Conservation (phyloP, 148 eudicot genomes). For the Camellia granthamiana region DNA sequence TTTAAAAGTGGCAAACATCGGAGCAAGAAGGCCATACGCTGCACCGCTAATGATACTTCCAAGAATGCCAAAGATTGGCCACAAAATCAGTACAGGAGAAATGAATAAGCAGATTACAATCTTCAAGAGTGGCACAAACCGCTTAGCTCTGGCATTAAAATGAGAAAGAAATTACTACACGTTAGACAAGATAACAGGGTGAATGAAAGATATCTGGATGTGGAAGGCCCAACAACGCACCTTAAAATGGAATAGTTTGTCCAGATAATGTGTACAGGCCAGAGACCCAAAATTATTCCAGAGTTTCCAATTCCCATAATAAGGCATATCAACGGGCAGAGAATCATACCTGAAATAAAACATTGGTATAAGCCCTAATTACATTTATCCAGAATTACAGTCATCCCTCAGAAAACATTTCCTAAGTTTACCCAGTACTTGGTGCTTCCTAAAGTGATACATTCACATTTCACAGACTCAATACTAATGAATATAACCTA, state of each 20-base stretch:
- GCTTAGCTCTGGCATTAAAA: constrained; percentile 59
- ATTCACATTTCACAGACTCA: neutral
- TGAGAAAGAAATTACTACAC: neutral
- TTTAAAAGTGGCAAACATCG: constrained; percentile 79
- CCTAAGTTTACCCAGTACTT: too few species aligned
- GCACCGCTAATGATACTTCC: constrained; percentile 63
- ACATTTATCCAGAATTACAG: neutral
- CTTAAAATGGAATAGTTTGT: constrained; percentile 64
- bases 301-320: constrained; percentile 57
- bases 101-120: constrained; percentile 52
- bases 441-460: neutral
- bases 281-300: constrained; percentile 77
- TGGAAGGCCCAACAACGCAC: constrained; percentile 30
- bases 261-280: constrained; percentile 72
- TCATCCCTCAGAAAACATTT: neutral
- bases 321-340: constrained; percentile 66
- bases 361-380: neutral
- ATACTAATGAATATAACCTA: neutral
- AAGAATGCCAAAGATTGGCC: constrained; percentile 60
- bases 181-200: neutral
- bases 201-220: neutral
- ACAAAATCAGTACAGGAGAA: constrained; percentile 41
- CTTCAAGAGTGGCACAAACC: constrained; percentile 80
- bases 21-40: constrained; percentile 80
- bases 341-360: constrained; percentile 60